These are phyloP conservation scores for Phytophthora boehmeriae DNA, from an alignment of 352 stramenopile genomes.

Conservation along the genomic window DNA sequence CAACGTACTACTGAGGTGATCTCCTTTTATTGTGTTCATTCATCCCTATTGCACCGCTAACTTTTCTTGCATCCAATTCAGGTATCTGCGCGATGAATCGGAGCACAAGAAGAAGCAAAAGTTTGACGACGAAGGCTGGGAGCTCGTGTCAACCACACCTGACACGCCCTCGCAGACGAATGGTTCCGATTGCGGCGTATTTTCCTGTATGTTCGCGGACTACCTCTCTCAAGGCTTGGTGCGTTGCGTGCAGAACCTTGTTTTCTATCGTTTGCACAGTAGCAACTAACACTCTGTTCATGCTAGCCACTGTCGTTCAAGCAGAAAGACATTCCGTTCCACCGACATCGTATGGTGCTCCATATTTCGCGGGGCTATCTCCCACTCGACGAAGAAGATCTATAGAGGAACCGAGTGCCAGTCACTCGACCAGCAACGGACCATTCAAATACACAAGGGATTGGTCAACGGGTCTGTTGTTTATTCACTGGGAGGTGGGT, in stretches of 20 bases:
- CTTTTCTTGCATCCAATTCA: slow-evolving; percentile 17
- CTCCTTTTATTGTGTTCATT: not conserved
- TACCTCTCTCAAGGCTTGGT: slow-evolving; percentile 75
- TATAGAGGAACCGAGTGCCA: slow-evolving; percentile 31
- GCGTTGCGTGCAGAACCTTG: slow-evolving; percentile 13
- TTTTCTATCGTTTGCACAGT: no score
- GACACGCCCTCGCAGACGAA: slow-evolving; percentile 86
- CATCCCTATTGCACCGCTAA: not conserved
- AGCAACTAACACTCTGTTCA: not conserved
- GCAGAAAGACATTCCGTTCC: slow-evolving; percentile 87
- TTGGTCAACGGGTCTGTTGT: slow-evolving; percentile 6
- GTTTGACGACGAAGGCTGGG: slow-evolving; percentile 68
- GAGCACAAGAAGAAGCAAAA: slow-evolving; percentile 84
- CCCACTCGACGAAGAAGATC: slow-evolving; percentile 64
- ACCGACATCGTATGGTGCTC: slow-evolving; percentile 83
- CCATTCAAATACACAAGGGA: slow-evolving; percentile 6
- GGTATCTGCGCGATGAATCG: slow-evolving; percentile 85
- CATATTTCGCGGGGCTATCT: slow-evolving; percentile 69
- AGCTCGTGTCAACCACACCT: slow-evolving; percentile 56
- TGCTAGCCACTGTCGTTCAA: slow-evolving; percentile 64
- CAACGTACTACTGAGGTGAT: slow-evolving; percentile 66
- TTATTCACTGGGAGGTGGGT: slow-evolving; percentile 28
- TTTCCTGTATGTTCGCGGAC: slow-evolving; percentile 88
- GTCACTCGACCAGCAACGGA: not conserved
- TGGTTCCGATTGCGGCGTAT: slow-evolving; percentile 84